phyloP scores from a whole-genome alignment of 306 rosid genomes.

The Pachyrhizus erosus region DNA sequence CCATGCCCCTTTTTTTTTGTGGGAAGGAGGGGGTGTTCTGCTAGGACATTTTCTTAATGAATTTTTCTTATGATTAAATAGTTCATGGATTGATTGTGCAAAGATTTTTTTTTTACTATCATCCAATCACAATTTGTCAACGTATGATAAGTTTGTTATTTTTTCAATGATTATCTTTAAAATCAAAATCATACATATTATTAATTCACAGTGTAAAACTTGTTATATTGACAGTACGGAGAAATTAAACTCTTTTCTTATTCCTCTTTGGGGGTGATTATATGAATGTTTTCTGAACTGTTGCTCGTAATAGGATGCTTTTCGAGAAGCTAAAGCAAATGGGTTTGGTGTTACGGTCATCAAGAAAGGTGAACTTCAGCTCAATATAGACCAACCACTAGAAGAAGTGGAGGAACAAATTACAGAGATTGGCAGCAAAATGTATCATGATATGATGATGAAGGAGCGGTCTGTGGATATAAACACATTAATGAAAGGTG shows the following conservation, averaged over 20 bases:
- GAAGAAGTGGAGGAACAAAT: slow-evolving; percentile 93
- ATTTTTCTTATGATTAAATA: too few species aligned
- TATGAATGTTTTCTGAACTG: slow-evolving; percentile 37
- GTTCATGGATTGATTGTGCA: too few species aligned
- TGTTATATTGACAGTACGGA: too few species aligned
- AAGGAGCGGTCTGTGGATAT: slow-evolving; percentile 84
- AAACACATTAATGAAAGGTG: slow-evolving; percentile 89
- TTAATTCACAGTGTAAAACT: too few species aligned
- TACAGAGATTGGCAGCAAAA: slow-evolving; percentile 90
- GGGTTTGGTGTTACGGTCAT: slow-evolving; percentile 85
- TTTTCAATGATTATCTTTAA: too few species aligned
- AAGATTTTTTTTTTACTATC: too few species aligned
- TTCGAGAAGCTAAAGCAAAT: slow-evolving; percentile 84
- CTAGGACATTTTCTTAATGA: background rate
- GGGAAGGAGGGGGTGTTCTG: background rate
- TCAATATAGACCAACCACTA: slow-evolving; percentile 81
- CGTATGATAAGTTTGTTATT: too few species aligned
- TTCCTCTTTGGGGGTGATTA: background rate
- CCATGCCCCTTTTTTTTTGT: background rate
- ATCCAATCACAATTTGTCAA: too few species aligned
- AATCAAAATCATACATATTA: too few species aligned
- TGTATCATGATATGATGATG: slow-evolving; percentile 85
- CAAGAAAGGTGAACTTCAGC: slow-evolving; percentile 87
- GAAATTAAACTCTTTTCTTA: too few species aligned
- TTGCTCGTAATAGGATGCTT: slow-evolving; percentile 66